Evolutionary conservation across 805 yeast genomes (phyloP).

Genomic region (Nakazawaea sp.): DNA sequence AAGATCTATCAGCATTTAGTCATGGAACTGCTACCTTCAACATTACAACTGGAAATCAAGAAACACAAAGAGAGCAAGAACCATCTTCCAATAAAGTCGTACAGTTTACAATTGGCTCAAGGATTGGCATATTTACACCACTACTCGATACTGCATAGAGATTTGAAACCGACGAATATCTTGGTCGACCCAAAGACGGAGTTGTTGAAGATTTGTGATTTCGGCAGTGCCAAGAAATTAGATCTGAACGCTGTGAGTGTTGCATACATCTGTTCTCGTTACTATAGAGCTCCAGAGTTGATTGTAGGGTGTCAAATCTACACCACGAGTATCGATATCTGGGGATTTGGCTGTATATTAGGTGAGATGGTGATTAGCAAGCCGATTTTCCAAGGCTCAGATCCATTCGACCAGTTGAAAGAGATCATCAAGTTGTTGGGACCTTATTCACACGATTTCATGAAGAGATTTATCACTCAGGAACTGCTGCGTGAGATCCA

Average conservation of each 20-base stretch:
- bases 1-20: conserved; percentile 73
- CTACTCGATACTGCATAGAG: conserved; percentile 76
- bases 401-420: conserved; percentile 80
- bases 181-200: conserved; percentile 67
- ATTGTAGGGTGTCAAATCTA: conserved; percentile 86
- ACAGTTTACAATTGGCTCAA: conserved; percentile 73
- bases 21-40: conserved; percentile 84
- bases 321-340: conserved; percentile 87
- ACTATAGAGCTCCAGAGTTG: conserved; percentile 93
- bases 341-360: conserved; percentile 97
- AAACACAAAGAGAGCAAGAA: conserved; percentile 54
- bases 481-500: conserved; percentile 4
- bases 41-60: conserved; percentile 69
- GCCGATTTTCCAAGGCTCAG: conserved; percentile 93
- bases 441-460: conserved; percentile 44
- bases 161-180: conserved; percentile 78
- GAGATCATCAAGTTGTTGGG: conserved; percentile 89
- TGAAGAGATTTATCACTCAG: conserved; percentile 5
- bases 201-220: conserved; percentile 71
- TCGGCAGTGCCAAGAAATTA: conserved; percentile 77
- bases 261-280: conserved; percentile 92
- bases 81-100: conserved; percentile 67
- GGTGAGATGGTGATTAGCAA: conserved; percentile 91
- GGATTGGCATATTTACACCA: conserved; percentile 82
- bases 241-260: conserved; percentile 83